A percentile compares a stretch with the other conserved stretches of the same genome.
phyloP scores from a whole-genome alignment of 176 grass and related monocot species.

The Oryza australiensis region DNA sequence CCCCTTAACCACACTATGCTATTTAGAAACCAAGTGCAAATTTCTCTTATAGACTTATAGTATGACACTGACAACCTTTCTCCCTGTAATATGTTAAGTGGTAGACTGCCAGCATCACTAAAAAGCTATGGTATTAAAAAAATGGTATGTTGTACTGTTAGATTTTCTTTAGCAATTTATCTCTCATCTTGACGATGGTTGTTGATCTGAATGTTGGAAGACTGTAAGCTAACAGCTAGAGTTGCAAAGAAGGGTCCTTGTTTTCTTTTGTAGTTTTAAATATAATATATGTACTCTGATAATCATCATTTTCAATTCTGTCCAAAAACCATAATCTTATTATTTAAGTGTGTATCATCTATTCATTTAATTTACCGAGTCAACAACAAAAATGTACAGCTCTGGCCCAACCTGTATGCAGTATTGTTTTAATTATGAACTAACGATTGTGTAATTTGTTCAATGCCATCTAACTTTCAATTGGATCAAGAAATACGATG shows the following conservation, averaged over 20 bases:
- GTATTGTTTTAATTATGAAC: not conserved
- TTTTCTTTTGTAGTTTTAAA: slow-evolving; percentile 8
- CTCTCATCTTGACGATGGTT: not conserved
- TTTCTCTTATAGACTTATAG: not conserved
- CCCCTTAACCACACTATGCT: not conserved
- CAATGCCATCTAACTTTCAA: slow-evolving; percentile 13
- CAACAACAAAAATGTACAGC: not conserved
- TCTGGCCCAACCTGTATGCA: not conserved
- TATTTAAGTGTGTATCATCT: not conserved
- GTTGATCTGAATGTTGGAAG: not conserved
- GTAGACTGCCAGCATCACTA: not conserved
- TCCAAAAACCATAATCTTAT: slow-evolving; percentile 2
- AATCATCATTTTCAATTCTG: slow-evolving; percentile 3
- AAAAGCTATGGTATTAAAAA: not conserved
- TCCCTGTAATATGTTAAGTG: slow-evolving; percentile 14
- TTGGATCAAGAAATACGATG: not conserved
- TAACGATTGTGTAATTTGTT: not conserved
- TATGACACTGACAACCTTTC: not conserved
- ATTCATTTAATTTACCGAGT: not conserved
- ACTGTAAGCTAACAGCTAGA: not conserved
- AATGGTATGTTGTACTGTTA: not conserved
- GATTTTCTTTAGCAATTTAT: not conserved
- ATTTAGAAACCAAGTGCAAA: slow-evolving; percentile 9
- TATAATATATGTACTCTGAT: not conserved
- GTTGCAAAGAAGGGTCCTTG: slow-evolving; percentile 17